These are phyloP conservation scores for Physcia stellaris DNA, from an alignment of 495 filamentous ascomycete species.

Conservation along the genomic window DNA sequence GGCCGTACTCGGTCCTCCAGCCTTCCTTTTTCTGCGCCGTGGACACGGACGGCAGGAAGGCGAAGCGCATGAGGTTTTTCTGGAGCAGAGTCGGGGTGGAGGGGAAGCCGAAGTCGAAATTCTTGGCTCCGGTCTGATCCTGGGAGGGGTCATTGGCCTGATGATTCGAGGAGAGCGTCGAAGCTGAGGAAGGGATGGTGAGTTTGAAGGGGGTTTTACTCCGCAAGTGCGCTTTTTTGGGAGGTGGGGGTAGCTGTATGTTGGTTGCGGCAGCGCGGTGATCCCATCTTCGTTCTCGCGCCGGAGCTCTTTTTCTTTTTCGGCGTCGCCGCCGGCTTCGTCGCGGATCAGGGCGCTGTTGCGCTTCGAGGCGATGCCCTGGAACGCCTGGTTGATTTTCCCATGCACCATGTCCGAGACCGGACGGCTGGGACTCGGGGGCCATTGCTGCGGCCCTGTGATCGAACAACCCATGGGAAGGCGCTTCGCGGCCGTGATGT, in stretches of 20 bases:
- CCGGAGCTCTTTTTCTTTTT: constrained; percentile 64
- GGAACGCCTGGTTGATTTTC: constrained; percentile 69
- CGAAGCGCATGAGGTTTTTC: constrained; percentile 75
- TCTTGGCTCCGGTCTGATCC: constrained; percentile 7
- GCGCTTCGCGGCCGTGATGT: constrained; percentile 62
- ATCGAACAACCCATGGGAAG: constrained; percentile 22
- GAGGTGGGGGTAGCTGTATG: constrained; percentile 24
- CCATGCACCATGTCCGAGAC: constrained; percentile 63
- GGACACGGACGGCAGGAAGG: constrained; percentile 45
- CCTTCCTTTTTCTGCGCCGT: constrained; percentile 55
- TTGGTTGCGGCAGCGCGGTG: constrained; percentile 55
- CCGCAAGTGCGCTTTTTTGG: constrained; percentile 19
- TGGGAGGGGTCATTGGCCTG: constrained; percentile 11
- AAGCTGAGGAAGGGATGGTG: constrained; percentile 17
- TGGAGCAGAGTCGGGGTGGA: constrained; percentile 64
- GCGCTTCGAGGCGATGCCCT: constrained; percentile 68
- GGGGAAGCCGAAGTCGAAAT: constrained; percentile 66
- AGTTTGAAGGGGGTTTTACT: constrained; percentile 12
- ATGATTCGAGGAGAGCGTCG: no score
- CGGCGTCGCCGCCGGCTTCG: constrained; percentile 66
- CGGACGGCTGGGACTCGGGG: constrained; percentile 27
- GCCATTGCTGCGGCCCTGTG: constrained; percentile 7
- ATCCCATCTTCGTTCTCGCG: constrained; percentile 79
- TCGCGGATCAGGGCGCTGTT: constrained; percentile 66
- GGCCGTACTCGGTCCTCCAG: constrained; percentile 87